Evolutionary conservation across 805 yeast species (phyloP).

Genomic region (Myxozyma neotropica): DNA sequence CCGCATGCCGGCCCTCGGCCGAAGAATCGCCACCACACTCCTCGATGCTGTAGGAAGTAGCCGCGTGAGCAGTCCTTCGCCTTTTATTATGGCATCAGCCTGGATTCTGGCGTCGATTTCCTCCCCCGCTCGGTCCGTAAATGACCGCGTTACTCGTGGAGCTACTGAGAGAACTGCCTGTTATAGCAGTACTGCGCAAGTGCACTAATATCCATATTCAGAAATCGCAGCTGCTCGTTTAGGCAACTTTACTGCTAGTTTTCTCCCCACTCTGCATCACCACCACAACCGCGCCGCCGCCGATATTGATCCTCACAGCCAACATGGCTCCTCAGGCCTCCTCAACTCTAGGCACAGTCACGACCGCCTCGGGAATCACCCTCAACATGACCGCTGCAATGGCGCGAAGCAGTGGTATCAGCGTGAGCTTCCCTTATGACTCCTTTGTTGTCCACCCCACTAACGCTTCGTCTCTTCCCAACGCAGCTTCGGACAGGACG

Average conservation of each 20-base stretch:
- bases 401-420: constrained; percentile 33
- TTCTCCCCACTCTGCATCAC: background rate
- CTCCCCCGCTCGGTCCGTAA: background rate
- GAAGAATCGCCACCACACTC: constrained; percentile 2
- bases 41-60: no score
- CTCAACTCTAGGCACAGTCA: constrained; percentile 17
- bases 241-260: background rate
- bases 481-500: constrained; percentile 42
- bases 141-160: no score
- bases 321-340: constrained; percentile 21
- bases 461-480: no score
- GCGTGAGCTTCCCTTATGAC: constrained; percentile 16
- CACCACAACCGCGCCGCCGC: background rate
- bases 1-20: no score
- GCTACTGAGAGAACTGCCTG: no score
- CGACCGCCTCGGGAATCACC: constrained; percentile 29
- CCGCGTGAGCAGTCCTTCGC: no score
- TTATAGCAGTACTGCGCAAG: no score
- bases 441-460: no score
- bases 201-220: no score
- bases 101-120: no score
- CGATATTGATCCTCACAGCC: background rate
- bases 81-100: no score
- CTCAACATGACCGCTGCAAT: constrained; percentile 34
- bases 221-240: no score